phyloP scores from a whole-genome alignment of 192 early-diverging fungal species.

The Gaertneriomyces semiglobifer region DNA sequence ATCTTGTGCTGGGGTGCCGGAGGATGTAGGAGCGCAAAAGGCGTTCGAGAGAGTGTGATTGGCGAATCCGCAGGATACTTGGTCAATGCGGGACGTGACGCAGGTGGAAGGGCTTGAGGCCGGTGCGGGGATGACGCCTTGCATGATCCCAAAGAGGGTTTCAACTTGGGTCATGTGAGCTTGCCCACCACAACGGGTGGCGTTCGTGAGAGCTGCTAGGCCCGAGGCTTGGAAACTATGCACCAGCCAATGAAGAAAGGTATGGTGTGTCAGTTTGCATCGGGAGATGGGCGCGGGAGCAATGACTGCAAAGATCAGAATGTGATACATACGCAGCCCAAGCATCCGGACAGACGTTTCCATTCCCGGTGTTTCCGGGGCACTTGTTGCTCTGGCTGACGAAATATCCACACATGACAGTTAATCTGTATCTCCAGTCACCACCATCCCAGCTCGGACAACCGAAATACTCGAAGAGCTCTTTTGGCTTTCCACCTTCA shows the following conservation, averaged over 20 bases:
- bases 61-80: not conserved
- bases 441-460: slow-evolving; percentile 21
- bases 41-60: not conserved
- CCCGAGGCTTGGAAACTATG: slow-evolving; percentile 7
- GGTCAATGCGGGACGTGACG: not conserved
- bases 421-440: slow-evolving; percentile 18
- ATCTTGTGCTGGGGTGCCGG: not conserved
- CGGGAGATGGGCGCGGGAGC: not conserved
- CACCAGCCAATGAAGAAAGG: not conserved
- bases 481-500: not conserved
- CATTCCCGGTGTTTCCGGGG: slow-evolving; percentile 16
- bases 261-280: not conserved
- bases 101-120: not conserved
- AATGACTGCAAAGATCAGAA: too few relatives aligned
- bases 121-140: not conserved
- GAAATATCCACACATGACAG: slow-evolving; percentile 20
- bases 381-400: slow-evolving; percentile 10
- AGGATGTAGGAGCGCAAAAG: not conserved
- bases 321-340: slow-evolving; percentile 8
- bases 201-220: slow-evolving; percentile 2
- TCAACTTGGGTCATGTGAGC: not conserved
- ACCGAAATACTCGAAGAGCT: slow-evolving; percentile 19
- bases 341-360: slow-evolving; percentile 13
- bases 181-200: slow-evolving; percentile 4
- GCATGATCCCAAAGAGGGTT: slow-evolving; percentile 4